phyloP scores from a whole-genome alignment of 108 stramenopile genomes.

The Cyclotella atomus region DNA sequence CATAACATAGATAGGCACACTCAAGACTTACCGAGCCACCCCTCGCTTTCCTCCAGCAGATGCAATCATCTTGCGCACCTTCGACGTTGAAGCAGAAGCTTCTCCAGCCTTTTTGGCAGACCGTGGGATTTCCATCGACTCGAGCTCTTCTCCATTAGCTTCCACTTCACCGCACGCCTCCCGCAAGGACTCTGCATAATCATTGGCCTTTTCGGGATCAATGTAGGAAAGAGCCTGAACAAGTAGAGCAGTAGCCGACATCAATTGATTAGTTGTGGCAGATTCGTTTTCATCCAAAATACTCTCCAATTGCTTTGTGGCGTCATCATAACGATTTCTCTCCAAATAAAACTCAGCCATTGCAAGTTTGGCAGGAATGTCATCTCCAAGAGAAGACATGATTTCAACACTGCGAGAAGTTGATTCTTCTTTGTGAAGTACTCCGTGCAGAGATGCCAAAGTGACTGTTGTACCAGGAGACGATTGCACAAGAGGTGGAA shows the following conservation, averaged over 20 bases:
- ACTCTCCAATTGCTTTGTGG: conserved; percentile 57
- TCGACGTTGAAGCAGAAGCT: conserved; percentile 11
- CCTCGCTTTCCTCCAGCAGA: conserved; percentile 37
- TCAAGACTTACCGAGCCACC: neutral
- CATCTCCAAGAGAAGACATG: conserved; percentile 29
- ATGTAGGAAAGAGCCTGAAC: conserved; percentile 69
- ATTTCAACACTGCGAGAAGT: conserved; percentile 14
- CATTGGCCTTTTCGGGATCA: conserved; percentile 49
- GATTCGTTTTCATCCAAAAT: conserved; percentile 27
- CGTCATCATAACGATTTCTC: conserved; percentile 62
- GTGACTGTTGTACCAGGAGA: conserved; percentile 64
- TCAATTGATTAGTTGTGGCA: conserved; percentile 15
- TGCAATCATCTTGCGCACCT: conserved; percentile 43
- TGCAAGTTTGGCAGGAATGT: conserved; percentile 25
- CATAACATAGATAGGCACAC: neutral
- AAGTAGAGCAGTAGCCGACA: conserved; percentile 47
- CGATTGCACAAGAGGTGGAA: conserved; percentile 57
- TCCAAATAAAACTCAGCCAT: conserved; percentile 58
- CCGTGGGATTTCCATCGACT: conserved; percentile 70
- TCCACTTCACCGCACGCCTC: conserved; percentile 22
- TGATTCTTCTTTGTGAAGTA: conserved; percentile 19
- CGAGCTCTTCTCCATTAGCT: conserved; percentile 63
- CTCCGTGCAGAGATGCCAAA: conserved; percentile 51
- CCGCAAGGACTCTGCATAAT: conserved; percentile 35
- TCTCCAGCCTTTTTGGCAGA: conserved; percentile 42